Base-by-base conservation (phyloP, 306 rosid species). In the Pachyrhizus erosus region DNA sequence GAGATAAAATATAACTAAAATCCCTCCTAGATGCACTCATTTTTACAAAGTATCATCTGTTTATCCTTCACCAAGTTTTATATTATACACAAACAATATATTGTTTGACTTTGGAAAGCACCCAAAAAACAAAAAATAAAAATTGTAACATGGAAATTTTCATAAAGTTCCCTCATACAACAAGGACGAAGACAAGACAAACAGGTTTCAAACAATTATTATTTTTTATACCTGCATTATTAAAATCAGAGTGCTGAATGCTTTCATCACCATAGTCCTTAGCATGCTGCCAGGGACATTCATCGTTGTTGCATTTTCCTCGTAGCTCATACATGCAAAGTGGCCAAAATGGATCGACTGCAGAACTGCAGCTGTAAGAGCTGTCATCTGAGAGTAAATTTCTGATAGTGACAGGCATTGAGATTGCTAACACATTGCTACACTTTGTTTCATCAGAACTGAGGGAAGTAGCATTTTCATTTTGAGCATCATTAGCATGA, bases 271-370 rank as follows among this genome's bases (percentile, higher is more conserved):
- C 61, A 51, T 89, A 86, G 90, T 95, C 95, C 87, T 84, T 90
- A 37, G 86, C 77, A 77, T 96, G 99, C 87, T 96, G 99, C 99
- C 99, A 96, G 68, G 97, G 98, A 65, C 98, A 96, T 84, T 91
- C 97, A 15, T 96, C 96, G 85, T 96, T 89, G 94, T 96, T 96
- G 93, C 99, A 96, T 87, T 93, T 96, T 87, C 99, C 99, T 80
- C 99, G 97, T 52, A 96, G 98, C 75, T 93, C 99, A 89, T 78
- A 96, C 93, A 92, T 89, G 89, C 99, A 96, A 81, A 93, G 97
- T 1, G 99, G 99, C 97, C 94, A 90, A 84, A 89, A 90, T 7
- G 96, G 94, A 80, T 96, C 98, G 83, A 96, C 89, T 8, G 87
- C 75, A 54, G 90, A 74, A 77, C 87, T 88, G 84, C 83, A 76